These are phyloP conservation scores for Naganishia cerealis DNA, from an alignment of 1,284 basidiomycete species.

Conservation along the genomic window DNA sequence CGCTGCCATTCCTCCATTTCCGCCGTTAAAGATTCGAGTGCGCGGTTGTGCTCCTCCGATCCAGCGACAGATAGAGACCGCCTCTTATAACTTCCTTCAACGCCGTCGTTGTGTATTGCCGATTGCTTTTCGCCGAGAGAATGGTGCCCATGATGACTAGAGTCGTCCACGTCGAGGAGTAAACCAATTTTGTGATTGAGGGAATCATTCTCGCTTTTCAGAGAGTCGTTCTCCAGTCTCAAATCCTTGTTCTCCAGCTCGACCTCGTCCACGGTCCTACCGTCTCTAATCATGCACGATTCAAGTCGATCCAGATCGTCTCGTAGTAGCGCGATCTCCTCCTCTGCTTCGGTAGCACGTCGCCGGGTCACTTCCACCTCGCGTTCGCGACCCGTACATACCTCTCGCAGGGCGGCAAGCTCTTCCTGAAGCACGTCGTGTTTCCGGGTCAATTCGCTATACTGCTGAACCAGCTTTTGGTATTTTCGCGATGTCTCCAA, in stretches of 20 bases:
- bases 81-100: not conserved
- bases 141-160: constrained; percentile 54
- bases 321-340: constrained; percentile 59
- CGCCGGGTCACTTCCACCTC: constrained; percentile 66
- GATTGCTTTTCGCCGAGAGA: not conserved
- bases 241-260: constrained; percentile 72
- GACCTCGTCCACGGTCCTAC: constrained; percentile 63
- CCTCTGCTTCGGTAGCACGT: constrained; percentile 48
- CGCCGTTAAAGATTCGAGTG: constrained; percentile 25
- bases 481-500: constrained; percentile 63
- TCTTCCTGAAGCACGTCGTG: constrained; percentile 70
- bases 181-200: constrained; percentile 73
- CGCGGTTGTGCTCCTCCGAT: constrained; percentile 27
- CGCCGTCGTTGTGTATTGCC: constrained; percentile 1
- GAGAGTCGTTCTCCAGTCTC: constrained; percentile 75
- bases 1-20: constrained; percentile 31
- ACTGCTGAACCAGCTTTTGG: constrained; percentile 71
- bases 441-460: constrained; percentile 72
- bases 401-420: constrained; percentile 71
- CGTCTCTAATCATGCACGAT: constrained; percentile 64
- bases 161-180: constrained; percentile 77
- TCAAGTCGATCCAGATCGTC: constrained; percentile 73
- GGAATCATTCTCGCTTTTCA: constrained; percentile 73
- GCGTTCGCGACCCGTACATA: constrained; percentile 69
- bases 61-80: constrained; percentile 14